Base-by-base conservation (phyloP, 2,329 filamentous ascomycete species). In the Metarhizium brunneum region DNA sequence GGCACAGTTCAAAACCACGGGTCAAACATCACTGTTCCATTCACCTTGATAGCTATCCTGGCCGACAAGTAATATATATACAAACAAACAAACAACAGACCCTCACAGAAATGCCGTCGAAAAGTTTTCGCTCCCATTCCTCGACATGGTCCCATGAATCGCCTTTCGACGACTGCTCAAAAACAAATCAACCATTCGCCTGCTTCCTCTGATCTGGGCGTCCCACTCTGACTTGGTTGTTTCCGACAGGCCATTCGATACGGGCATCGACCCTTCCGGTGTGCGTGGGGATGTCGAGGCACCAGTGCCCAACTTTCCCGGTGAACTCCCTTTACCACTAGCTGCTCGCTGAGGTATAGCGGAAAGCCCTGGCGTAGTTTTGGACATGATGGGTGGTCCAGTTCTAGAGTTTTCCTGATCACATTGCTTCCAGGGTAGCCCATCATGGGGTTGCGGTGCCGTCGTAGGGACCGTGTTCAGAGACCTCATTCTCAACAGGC, bases 151-250 rank as follows among this genome's bases (percentile, higher is more conserved):
- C 13, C 71, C 72, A 29, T 68, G 64, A 42, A 74, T 71, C 13
- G 71, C 69, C 58, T 65, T 74, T 16, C 74, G 71, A 18, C 79
- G 71, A 50, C 73, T 79, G 57, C 70, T 80, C 32, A 82, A 66
- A 62, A 82, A 82, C 51, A 76, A 57, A 53, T 82, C 78, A 7
- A 82, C 78, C 75, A 82, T 81, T 47, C 70, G 69, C 64, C 75
- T 75, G 60, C 77, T 78, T 2, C 75, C 75, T 57, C 73, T 64
- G 0, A 64, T 65, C 56, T 75, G 72, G 0, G 66, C 64, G 43
- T 71, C 67, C 55, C 59, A 56, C 6, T 64, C 60, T 20, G 54
- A 54, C 18, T 53, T 54, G 14, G n/a, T 45, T 13, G 55, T 50
- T n/a, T 49, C 52, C 3, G 42, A 47, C 43, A 52, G 7, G 20